Conservation (phyloP, 2,329 filamentous ascomycete species). For the Epichloe coenophiala region DNA sequence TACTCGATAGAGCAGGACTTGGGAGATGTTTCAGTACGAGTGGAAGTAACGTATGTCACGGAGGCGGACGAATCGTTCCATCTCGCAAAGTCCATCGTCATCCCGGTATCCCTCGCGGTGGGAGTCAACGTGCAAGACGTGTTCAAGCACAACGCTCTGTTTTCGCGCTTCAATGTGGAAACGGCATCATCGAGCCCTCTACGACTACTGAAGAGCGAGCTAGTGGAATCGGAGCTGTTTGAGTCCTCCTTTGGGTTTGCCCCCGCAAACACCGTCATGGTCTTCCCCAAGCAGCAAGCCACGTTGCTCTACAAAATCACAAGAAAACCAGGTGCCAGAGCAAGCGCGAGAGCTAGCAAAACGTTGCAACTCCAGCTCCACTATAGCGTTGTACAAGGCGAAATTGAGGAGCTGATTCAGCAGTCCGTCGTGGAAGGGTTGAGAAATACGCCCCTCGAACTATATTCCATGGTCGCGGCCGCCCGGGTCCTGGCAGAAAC, state of each 20-base stretch:
- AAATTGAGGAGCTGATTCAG: constrained; percentile 43
- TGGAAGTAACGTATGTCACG: constrained; percentile 67
- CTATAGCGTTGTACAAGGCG: constrained; percentile 65
- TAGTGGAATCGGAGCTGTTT: constrained; percentile 59
- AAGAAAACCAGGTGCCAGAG: constrained; percentile 32
- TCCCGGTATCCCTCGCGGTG: constrained; percentile 65
- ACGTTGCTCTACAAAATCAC: constrained; percentile 69
- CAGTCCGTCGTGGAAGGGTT: constrained; percentile 28
- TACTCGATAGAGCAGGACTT: constrained; percentile 75
- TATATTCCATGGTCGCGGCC: constrained; percentile 34
- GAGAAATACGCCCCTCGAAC: constrained; percentile 24
- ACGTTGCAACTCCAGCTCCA: constrained; percentile 56
- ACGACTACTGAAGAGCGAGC: constrained; percentile 54
- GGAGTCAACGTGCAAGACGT: constrained; percentile 95
- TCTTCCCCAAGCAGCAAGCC: constrained; percentile 73
- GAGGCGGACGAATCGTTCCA: constrained; percentile 36
- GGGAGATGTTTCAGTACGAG: constrained; percentile 53
- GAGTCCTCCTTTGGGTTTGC: constrained; percentile 46
- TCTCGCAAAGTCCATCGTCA: constrained; percentile 37
- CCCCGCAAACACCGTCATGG: constrained; percentile 39
- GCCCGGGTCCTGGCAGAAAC: constrained; percentile 31
- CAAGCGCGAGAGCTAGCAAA: constrained; percentile 18
- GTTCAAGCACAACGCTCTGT: constrained; percentile 71
- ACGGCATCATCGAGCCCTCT: constrained; percentile 65
- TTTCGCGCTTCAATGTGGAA: constrained; percentile 83